Base-by-base conservation (phyloP, 2,329 filamentous ascomycete genomes). In the Phaeosphaeria sp. region DNA sequence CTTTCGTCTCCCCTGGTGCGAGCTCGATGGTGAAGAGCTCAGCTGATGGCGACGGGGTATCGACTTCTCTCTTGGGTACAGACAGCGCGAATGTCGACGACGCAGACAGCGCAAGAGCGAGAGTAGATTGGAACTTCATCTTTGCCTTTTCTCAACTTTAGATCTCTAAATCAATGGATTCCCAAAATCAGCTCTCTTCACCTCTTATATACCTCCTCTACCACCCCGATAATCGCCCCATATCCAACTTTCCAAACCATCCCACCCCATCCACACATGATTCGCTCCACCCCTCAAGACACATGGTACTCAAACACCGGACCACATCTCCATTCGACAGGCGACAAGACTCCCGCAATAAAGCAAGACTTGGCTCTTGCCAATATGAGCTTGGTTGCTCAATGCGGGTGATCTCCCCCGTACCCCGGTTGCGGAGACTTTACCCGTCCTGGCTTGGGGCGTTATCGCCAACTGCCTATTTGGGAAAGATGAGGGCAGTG, bases 11-110 rank as follows among this genome's bases (percentile, higher is more conserved):
- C 43, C 63, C 63, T 6, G 57, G 63, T 15, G 57, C 57, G 39
- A 63, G 49, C 30, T 65, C 63, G 30, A 63, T 43, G 21, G 60
- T 65, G 36, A 57, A 59, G n/a, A 61, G 42, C 40, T 60, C 57
- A 22, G 51, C 20, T 15, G 53, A 13, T 20, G 21, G 25, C 13
- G 43, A 13, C 11, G 43, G 21, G 21, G 21, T 15, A 24, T 46
- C 44, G 18, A 27, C 27, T 8, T 51, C 46, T 21, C 48, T 45
- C 22, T 49, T 54, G 3, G 56, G 48, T 6, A 58, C 51, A 30
- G 47, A 54, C 11, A 50, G 51, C 9, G 56, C 56, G 36, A 60
- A 47, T 7, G 53, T 43, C 20, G 50, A 47, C 8, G 57, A 53
- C 13, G 51, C 53, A n/a, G 53, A 56, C 47, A 60, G 24, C 43